Conservation (phyloP, 306 rosid species). For the Quercus cerris region DNA sequence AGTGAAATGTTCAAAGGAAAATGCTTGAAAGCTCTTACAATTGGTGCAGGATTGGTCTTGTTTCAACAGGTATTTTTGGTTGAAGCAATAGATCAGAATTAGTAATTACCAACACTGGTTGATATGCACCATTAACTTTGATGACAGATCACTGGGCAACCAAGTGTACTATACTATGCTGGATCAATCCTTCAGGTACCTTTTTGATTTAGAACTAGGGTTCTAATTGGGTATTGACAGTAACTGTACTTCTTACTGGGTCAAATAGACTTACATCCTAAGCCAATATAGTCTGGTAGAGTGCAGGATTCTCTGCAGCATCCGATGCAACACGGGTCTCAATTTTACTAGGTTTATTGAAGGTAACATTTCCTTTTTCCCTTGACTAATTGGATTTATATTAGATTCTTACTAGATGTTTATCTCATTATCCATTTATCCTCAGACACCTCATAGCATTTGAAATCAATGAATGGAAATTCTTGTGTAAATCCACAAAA, state of each 20-base stretch:
- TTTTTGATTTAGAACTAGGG: constrained; percentile 20
- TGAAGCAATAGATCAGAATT: constrained; percentile 23
- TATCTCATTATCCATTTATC: neutral
- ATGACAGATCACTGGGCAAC: constrained; percentile 96
- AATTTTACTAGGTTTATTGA: constrained; percentile 75
- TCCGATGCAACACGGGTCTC: constrained; percentile 96
- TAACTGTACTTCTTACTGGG: neutral
- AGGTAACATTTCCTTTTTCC: constrained; percentile 48
- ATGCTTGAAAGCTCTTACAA: constrained; percentile 70
- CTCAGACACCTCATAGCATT: constrained; percentile 3
- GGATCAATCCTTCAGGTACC: constrained; percentile 86
- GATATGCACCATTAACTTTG: constrained; percentile 21
- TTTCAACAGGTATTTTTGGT: constrained; percentile 84
- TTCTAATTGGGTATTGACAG: constrained; percentile 17
- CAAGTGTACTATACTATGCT: constrained; percentile 97
- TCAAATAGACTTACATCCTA: constrained; percentile 23
- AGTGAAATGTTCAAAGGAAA: constrained; percentile 79
- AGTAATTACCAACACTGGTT: constrained; percentile 21
- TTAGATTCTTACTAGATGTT: neutral
- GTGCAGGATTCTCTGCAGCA: constrained; percentile 91
- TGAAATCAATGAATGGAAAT: neutral
- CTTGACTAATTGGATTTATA: neutral
- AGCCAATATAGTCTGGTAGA: constrained; percentile 41
- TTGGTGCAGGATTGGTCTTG: constrained; percentile 81
- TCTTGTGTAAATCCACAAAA: neutral